Conservation (phyloP, 2,329 filamentous ascomycete species). For the Chaetothyriales sp. region DNA sequence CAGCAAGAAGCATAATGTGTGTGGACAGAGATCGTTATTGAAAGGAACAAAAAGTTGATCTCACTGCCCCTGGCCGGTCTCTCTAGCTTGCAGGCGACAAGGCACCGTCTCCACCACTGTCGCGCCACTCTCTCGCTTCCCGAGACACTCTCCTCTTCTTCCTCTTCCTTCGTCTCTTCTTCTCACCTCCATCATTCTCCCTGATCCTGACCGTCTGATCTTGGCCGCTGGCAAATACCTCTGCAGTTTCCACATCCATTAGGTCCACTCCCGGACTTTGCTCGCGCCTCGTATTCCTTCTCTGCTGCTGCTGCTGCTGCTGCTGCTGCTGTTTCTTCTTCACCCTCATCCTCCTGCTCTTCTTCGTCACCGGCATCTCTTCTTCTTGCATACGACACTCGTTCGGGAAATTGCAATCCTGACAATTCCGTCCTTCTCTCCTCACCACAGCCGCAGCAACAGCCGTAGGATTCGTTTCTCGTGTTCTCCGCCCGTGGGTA, state of each 20-base stretch:
- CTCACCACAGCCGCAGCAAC: not conserved
- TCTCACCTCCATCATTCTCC: not conserved
- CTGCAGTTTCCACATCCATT: constrained; percentile 9
- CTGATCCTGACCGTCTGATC: not conserved
- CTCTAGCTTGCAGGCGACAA: no score
- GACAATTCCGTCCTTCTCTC: constrained; percentile 3
- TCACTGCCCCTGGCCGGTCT: no score
- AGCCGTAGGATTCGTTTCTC: not conserved
- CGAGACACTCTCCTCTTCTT: not conserved
- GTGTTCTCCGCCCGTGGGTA: not conserved
- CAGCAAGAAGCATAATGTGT: no score
- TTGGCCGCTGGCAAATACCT: not conserved
- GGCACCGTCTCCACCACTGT: no score
- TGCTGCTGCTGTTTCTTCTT: not conserved
- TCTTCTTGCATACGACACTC: constrained; percentile 12
- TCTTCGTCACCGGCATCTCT: not conserved
- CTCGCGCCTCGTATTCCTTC: not conserved
- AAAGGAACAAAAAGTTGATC: no score
- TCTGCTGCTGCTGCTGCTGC: not conserved
- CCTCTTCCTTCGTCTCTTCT: not conserved
- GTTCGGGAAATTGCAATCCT: constrained; percentile 15
- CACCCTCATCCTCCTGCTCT: not conserved
- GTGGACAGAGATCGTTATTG: no score
- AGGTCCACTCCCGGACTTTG: not conserved
- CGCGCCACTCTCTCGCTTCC: no score